Percentiles rank a stretch among this genome's conserved stretches.
phyloP scores from a whole-genome alignment of 257 asterid species.

The Eustoma russellianum region DNA sequence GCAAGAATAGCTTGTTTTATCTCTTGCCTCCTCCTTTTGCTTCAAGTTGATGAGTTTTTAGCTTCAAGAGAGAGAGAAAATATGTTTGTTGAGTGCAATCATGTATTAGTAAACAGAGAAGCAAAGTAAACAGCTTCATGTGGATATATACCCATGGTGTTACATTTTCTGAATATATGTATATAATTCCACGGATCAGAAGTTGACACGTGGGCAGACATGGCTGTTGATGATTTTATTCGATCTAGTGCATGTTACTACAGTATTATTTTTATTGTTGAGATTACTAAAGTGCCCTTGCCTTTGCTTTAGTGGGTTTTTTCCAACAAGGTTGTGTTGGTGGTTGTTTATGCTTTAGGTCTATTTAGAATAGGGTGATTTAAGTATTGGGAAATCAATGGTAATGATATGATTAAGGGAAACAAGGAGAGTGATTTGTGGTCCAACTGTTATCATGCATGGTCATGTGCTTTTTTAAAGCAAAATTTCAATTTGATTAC shows the following conservation, averaged over 20 bases:
- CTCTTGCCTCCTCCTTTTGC: not conserved
- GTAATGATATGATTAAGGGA: slow-evolving; percentile 67
- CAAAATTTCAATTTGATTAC: slow-evolving; percentile 13
- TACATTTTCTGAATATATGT: slow-evolving; percentile 19
- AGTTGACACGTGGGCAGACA: slow-evolving; percentile 51
- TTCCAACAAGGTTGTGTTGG: slow-evolving; percentile 22
- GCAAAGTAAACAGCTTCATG: slow-evolving; percentile 32
- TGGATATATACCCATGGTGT: slow-evolving; percentile 36
- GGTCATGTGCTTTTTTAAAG: slow-evolving; percentile 21
- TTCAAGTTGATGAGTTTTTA: not conserved
- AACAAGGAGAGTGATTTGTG: slow-evolving; percentile 46
- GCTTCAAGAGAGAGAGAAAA: slow-evolving; percentile 4
- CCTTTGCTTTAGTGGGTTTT: slow-evolving; percentile 13
- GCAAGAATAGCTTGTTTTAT: not conserved
- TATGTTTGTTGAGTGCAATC: slow-evolving; percentile 11
- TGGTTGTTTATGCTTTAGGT: slow-evolving; percentile 12
- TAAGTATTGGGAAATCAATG: slow-evolving; percentile 9
- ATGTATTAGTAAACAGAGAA: slow-evolving; percentile 29
- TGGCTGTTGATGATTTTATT: slow-evolving; percentile 34
- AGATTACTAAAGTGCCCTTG: slow-evolving; percentile 10
- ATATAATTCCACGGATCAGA: slow-evolving; percentile 9
- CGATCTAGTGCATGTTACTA: slow-evolving; percentile 81
- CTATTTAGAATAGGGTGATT: slow-evolving; percentile 21
- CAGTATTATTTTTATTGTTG: slow-evolving; percentile 24
- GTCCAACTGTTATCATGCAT: slow-evolving; percentile 38